Percentiles rank a stretch among this genome's conserved stretches.
Conservation (phyloP, 1,139 yeast species). For the Eremothecium sinecaudum region DNA sequence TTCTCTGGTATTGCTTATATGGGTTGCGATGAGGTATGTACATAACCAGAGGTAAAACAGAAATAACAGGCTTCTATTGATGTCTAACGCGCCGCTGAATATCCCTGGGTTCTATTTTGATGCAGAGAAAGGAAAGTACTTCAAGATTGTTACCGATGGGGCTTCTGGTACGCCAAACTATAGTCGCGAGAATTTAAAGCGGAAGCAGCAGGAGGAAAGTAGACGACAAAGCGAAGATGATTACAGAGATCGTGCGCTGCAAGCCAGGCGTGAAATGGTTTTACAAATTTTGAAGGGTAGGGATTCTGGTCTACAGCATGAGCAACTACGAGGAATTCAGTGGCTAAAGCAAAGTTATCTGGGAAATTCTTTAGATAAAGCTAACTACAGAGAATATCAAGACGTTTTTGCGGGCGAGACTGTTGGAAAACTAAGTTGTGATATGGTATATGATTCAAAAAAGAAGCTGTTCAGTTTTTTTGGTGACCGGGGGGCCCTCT, state of each 20-base stretch:
- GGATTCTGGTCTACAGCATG: background rate
- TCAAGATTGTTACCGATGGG: slow-evolving; percentile 30
- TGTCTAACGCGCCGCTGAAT: slow-evolving; percentile 6
- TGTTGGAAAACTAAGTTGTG: too few species aligned
- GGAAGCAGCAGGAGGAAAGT: slow-evolving; percentile 1
- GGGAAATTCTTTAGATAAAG: background rate
- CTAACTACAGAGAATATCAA: background rate
- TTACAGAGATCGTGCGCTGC: background rate
- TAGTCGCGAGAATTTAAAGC: slow-evolving; percentile 9
- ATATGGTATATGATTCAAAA: too few species aligned
- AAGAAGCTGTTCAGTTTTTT: too few species aligned
- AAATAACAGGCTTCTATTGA: too few species aligned
- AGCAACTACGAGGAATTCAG: too few species aligned
- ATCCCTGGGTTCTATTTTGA: slow-evolving; percentile 46
- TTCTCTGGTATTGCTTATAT: too few species aligned
- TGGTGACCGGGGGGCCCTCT: too few species aligned
- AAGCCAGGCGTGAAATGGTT: background rate
- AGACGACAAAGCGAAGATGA: background rate
- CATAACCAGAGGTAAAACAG: too few species aligned
- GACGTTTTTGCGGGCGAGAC: background rate
- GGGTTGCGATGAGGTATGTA: too few species aligned
- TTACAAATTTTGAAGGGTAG: background rate
- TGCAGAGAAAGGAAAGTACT: slow-evolving; percentile 36
- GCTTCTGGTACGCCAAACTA: slow-evolving; percentile 6
- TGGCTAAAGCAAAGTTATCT: background rate